Conservation (phyloP, 805 yeast genomes). For the Suhomyces canberraensis region DNA sequence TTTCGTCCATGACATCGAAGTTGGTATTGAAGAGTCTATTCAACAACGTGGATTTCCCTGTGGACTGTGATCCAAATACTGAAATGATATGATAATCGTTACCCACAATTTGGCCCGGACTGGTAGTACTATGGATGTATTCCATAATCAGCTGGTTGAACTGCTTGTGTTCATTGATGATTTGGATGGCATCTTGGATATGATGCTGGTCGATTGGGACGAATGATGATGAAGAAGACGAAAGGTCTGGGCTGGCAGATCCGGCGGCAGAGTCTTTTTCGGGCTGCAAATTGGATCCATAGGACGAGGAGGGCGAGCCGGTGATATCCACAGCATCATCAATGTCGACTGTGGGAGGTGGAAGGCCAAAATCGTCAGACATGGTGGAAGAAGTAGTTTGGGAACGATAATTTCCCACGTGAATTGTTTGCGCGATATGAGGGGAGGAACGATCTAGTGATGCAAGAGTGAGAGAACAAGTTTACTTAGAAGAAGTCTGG, state of each 20-base stretch:
- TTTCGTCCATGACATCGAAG: slow-evolving; percentile 92
- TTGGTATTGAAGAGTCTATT: slow-evolving; percentile 81
- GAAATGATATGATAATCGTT: slow-evolving; percentile 84
- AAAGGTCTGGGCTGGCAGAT: slow-evolving; percentile 12
- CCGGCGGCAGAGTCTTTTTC: neutral
- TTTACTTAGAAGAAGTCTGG: no score
- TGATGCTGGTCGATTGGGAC: slow-evolving; percentile 33
- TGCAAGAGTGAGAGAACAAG: no score
- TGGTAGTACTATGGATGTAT: slow-evolving; percentile 33
- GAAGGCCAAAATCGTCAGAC: slow-evolving; percentile 7
- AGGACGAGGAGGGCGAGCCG: neutral
- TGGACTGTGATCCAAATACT: slow-evolving; percentile 95
- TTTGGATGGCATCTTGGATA: slow-evolving; percentile 48
- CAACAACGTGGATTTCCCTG: slow-evolving; percentile 91
- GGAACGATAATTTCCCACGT: neutral
- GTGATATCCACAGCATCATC: slow-evolving; percentile 1
- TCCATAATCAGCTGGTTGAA: slow-evolving; percentile 41
- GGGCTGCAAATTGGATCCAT: neutral
- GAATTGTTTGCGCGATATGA: neutral
- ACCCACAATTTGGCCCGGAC: slow-evolving; percentile 44
- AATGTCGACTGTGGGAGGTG: slow-evolving; percentile 10
- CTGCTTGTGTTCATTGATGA: slow-evolving; percentile 57
- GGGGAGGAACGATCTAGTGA: no score
- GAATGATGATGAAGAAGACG: slow-evolving; percentile 37
- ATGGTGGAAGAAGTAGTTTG: neutral